These are phyloP conservation scores for Tuctoria greenei DNA, from an alignment of 176 grass and related monocot species.

Conservation along the genomic window DNA sequence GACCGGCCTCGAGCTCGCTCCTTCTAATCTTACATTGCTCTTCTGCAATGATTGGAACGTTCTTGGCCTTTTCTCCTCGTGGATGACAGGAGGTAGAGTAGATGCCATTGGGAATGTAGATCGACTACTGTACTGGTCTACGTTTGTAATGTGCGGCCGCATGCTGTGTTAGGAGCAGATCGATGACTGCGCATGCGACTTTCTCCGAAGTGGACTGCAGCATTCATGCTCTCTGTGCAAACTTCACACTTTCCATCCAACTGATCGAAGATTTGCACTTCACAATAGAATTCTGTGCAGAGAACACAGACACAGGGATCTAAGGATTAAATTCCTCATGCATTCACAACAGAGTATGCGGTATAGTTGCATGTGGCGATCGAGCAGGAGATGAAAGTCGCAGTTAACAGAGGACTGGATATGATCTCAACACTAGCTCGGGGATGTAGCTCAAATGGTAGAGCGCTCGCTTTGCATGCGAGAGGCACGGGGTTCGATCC, in stretches of 20 bases:
- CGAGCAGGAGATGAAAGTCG: no score
- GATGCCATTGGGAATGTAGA: neutral
- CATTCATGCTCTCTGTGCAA: neutral
- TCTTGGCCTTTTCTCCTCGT: constrained; percentile 33
- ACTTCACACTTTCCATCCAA: neutral
- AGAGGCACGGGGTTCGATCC: constrained; percentile 98
- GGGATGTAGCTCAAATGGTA: constrained; percentile 86
- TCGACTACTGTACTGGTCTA: neutral
- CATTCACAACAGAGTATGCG: neutral
- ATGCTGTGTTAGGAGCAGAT: neutral
- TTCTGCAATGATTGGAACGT: constrained; percentile 24
- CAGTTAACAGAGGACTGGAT: no score
- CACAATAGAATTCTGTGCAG: no score
- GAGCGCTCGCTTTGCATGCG: constrained; percentile 99
- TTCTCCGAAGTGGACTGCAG: neutral
- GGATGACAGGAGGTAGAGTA: constrained; percentile 27
- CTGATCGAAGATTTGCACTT: no score
- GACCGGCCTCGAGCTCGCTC: neutral
- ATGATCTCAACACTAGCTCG: no score
- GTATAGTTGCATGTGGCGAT: no score
- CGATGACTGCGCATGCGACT: neutral
- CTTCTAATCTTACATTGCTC: neutral
- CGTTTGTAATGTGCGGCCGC: neutral
- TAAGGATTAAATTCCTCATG: neutral
- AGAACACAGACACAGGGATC: no score